These are phyloP conservation scores for Torulaspora gathmanii DNA, from an alignment of 805 yeast species.

Conservation along the genomic window DNA sequence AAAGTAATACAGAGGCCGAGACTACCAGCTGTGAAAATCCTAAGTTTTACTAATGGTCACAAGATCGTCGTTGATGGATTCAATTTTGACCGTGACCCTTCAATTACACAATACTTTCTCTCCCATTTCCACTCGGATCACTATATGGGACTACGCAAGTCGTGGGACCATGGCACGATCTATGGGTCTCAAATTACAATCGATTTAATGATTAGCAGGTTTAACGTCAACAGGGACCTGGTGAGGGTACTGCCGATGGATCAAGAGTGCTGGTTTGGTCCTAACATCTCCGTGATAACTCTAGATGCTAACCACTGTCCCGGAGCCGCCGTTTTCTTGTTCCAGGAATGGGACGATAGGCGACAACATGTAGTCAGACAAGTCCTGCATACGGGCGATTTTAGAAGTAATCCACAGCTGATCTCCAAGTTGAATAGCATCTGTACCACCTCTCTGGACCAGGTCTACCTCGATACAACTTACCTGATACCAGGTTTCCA, in stretches of 20 bases:
- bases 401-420: constrained; percentile 60
- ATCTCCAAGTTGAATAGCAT: constrained; percentile 38
- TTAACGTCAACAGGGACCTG: constrained; percentile 47
- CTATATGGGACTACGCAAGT: constrained; percentile 76
- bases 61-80: constrained; percentile 65
- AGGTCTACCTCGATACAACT: constrained; percentile 84
- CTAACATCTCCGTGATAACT: constrained; percentile 51
- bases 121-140: constrained; percentile 94
- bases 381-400: constrained; percentile 86
- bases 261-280: constrained; percentile 37
- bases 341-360: constrained; percentile 40
- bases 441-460: constrained; percentile 41
- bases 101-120: constrained; percentile 52
- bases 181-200: constrained; percentile 72
- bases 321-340: constrained; percentile 79
- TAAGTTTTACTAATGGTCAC: constrained; percentile 39
- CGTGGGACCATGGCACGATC: constrained; percentile 69
- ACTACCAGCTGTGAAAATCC: constrained; percentile 52
- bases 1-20: constrained; percentile 20
- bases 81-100: constrained; percentile 38
- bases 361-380: constrained; percentile 12
- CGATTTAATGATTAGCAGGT: constrained; percentile 47
- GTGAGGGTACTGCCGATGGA: constrained; percentile 44
- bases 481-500: constrained; percentile 69
- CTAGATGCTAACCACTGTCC: constrained; percentile 96